Base-by-base conservation (phyloP, 1,284 basidiomycete species). In the Gomphus bonarii region DNA sequence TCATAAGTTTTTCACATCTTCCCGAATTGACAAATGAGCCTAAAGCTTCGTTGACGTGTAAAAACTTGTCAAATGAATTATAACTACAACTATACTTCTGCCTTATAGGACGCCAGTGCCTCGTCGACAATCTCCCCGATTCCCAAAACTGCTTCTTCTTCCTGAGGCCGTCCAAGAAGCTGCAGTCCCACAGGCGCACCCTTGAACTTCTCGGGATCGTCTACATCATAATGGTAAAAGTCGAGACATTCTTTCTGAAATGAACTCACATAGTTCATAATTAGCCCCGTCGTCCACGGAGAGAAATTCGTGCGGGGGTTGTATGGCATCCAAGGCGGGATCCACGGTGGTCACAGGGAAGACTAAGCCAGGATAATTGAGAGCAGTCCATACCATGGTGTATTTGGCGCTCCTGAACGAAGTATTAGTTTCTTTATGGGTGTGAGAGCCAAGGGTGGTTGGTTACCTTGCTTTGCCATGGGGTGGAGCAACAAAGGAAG, bases 181-280 rank as follows among this genome's bases (percentile, higher is more conserved):
- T 91, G 88, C 22, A 91, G 67, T n/a, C 74, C 71, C 7, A 90
- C 73, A 0, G 89, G 88, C 0, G 80, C 82, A 58, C 80, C 75
- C 54, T 72, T 70, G 61, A 79, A 82, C 12, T 72, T 72, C 31
- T 74, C 70, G 0, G 85, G 79, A 50, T 82, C 72, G 63, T 88
- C 85, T 85, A 28, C 28, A n/a, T n/a, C 28, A 22, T 48, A 18
- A 12, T 33, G 46, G 38, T 12, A 50, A 40, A 40, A 8, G 1
- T 7, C 7, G 16, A 40, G 8, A n/a, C 16, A n/a, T 16, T 1
- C 7, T n/a, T 40, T 40, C 2, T 16, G 8, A 20, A 14, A 47
- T 9, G 8, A 16, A 12, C 82, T 60, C 65, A 85, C 84, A 89
- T 40, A 72, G 61, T 47, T 82, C 73, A 65, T 82, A 77, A 40